Conservation (phyloP, 2,329 filamentous ascomycete genomes). For the Fusarium coffeatum region DNA sequence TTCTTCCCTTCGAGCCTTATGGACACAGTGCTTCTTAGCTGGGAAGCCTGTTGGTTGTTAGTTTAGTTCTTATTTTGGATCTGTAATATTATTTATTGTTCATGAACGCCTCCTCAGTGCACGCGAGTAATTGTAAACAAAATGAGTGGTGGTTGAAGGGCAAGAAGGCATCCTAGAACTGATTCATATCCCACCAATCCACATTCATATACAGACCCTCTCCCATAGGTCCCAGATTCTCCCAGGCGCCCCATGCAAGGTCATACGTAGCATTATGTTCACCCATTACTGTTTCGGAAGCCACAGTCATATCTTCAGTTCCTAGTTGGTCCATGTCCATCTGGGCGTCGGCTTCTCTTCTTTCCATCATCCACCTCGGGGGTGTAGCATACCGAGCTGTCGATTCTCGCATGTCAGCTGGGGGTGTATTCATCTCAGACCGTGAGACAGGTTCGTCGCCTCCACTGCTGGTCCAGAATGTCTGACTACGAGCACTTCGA, state of each 20-base stretch:
- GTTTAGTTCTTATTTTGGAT: not conserved
- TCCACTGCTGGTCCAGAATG: not conserved
- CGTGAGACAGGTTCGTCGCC: not conserved
- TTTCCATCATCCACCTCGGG: slow-evolving; percentile 15
- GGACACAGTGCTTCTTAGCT: slow-evolving; percentile 16
- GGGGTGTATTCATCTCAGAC: not conserved
- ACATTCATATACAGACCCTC: slow-evolving; percentile 6
- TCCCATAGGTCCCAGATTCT: slow-evolving; percentile 15
- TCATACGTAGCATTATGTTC: not conserved
- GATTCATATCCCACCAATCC: slow-evolving; percentile 33
- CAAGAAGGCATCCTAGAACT: slow-evolving; percentile 4
- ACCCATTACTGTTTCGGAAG: not conserved
- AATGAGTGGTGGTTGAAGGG: not conserved
- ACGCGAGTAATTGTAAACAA: not conserved
- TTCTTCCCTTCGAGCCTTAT: slow-evolving; percentile 26
- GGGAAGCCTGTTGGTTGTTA: not conserved
- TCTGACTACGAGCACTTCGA: not conserved
- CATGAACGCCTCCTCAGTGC: not conserved
- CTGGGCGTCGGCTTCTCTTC: not conserved
- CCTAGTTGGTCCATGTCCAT: not conserved
- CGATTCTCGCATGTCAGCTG: slow-evolving; percentile 30
- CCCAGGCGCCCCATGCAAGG: slow-evolving; percentile 36
- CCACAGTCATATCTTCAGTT: fast-evolving
- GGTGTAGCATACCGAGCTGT: slow-evolving; percentile 36
- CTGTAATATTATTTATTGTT: not conserved